Conservation (phyloP, 768 basidiomycete species). For the Hygrophorus russula region DNA sequence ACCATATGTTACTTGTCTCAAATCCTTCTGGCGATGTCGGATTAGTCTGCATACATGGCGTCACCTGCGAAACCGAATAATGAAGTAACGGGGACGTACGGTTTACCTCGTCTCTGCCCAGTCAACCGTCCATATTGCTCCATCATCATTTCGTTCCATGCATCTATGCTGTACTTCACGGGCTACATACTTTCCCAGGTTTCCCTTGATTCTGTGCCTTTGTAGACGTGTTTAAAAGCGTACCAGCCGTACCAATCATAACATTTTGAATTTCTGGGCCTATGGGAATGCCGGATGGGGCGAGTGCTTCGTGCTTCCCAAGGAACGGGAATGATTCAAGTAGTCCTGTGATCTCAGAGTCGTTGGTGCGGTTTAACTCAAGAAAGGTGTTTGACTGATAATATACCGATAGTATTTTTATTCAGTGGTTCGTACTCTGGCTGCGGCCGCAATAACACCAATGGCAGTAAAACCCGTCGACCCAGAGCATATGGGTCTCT, state of each 20-base stretch:
- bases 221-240: conserved; percentile 69
- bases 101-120: conserved; percentile 80
- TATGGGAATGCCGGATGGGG: conserved; percentile 70
- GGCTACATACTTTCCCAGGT: conserved; percentile 68
- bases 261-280: conserved; percentile 34
- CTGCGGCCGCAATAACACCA: too few species aligned
- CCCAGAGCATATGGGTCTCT: too few species aligned
- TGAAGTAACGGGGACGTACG: conserved; percentile 35
- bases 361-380: not conserved
- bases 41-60: conserved; percentile 36
- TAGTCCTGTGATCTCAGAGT: too few species aligned
- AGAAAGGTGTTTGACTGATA: not conserved
- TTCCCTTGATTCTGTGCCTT: conserved; percentile 84
- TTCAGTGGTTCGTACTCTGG: too few species aligned
- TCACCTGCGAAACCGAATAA: not conserved
- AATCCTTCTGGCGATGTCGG: conserved; percentile 59
- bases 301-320: conserved; percentile 97
- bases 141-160: conserved; percentile 97
- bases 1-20: conserved; percentile 66
- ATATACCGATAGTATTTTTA: too few species aligned
- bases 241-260: conserved; percentile 89
- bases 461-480: too few species aligned
- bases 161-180: conserved; percentile 73
- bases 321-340: conserved; percentile 72
- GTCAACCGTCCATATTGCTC: conserved; percentile 80